phyloP scores from a whole-genome alignment of 768 basidiomycete species.

The Mycena venus region DNA sequence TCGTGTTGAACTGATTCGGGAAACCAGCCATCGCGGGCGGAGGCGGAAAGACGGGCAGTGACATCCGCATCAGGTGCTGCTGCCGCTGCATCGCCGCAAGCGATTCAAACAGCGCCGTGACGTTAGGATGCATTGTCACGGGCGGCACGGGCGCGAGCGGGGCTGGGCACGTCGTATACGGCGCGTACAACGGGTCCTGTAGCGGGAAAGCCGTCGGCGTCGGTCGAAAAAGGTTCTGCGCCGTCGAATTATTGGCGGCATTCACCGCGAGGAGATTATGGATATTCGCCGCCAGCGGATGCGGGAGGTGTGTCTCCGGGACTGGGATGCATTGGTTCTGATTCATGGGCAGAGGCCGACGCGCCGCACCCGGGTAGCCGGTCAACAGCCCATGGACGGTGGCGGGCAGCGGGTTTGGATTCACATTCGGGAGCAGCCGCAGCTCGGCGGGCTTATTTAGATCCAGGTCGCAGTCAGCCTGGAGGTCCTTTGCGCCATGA shows the following conservation, averaged over 20 bases:
- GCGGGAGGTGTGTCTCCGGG: not conserved
- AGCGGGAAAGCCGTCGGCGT: not conserved
- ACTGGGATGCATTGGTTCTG: not conserved
- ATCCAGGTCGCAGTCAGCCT: not conserved
- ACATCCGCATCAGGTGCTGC: not conserved
- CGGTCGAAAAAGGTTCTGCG: not conserved
- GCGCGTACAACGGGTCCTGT: conserved; percentile 32
- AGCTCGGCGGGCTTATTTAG: not conserved
- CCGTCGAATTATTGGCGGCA: too few relatives aligned
- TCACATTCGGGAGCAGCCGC: too few relatives aligned
- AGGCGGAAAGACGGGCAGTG: not conserved
- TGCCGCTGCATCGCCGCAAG: not conserved
- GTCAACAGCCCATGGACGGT: conserved; percentile 1
- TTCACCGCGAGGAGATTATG: not conserved
- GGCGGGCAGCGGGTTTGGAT: not conserved
- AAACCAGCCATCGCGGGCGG: not conserved
- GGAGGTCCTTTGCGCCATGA: conserved; percentile 15
- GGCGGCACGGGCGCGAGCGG: not conserved
- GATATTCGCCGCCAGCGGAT: conserved; percentile 8
- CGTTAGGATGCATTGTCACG: conserved; percentile 8
- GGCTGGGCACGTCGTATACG: conserved; percentile 17
- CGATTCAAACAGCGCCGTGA: conserved; percentile 9
- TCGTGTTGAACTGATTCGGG: conserved; percentile 7
- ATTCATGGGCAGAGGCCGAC: not conserved
- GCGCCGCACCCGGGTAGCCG: not conserved